Base-by-base conservation (phyloP, 176 grass and related monocot genomes). In the Melocanna baccifera region DNA sequence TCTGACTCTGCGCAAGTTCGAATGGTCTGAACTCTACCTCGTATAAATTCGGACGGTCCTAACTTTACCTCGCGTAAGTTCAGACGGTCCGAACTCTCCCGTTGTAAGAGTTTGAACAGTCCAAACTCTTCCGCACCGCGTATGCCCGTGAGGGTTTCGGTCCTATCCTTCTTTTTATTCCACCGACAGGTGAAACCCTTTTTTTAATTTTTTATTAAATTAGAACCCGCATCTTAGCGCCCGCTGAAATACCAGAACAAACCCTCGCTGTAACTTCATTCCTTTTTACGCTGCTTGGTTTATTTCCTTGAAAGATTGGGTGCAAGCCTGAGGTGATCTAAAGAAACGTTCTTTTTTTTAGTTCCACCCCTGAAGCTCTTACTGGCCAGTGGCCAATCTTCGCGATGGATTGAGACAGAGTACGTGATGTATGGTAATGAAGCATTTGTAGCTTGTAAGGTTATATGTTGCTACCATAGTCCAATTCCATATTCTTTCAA, bases 281-380 rank as follows among this genome's bases (percentile, higher is more conserved):
- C 20, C 7, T 82, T 84, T 46, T 78, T 18, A 8, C 41, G 67
- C 26, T 71, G 45, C 45, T 26, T 28, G 39, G 71, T 82, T 79
- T 80, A 26, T 85, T 92, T 76, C 52, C 64, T 79, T 15, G 56
- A 83, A 88, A 87, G 77, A 67, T 71, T 63, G 25, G 18, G 71
- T 52, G 11, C 62, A 36, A 67, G 19, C 39, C 55, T 82, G 73
- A 71, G 16, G 36, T 83, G 26, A 73, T 83, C 61, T 53, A 62
- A 76, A 83, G 42, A 50, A 78, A 68, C 46, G 22, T 78, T 82
- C 3, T 15, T 83, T 87, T 81, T 5, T 28, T 7, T 34, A 61
- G 61, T 65, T 36, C 48, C 2, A 61, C 4, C 39, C 62, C 45
- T 80, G 67, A 65, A 81, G 62, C 62, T 52, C 15, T 2, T 46